These are phyloP conservation scores for Pythium folliculosum DNA, from an alignment of 352 stramenopile genomes.

Conservation along the genomic window DNA sequence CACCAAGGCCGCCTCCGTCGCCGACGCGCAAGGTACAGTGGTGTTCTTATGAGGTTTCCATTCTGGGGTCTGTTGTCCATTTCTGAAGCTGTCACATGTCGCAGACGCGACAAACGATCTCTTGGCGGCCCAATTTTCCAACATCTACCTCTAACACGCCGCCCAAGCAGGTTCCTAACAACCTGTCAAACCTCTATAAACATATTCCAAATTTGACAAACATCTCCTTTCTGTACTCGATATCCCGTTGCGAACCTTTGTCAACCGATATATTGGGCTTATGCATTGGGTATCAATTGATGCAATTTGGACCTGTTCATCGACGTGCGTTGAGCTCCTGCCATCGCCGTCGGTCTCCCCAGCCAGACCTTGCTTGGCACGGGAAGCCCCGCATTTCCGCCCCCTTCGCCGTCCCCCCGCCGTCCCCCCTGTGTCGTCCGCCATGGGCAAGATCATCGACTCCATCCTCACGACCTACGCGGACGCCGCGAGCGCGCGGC, in stretches of 20 bases:
- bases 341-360: too few relatives aligned
- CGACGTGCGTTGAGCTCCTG: not conserved
- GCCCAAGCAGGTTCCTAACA: slow-evolving; percentile 12
- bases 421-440: not conserved
- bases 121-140: slow-evolving; percentile 54
- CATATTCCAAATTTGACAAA: slow-evolving; percentile 17
- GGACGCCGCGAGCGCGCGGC: slow-evolving; percentile 37
- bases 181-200: slow-evolving; percentile 16
- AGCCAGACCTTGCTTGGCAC: too few relatives aligned
- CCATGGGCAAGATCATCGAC: slow-evolving; percentile 86
- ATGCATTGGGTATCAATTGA: too few relatives aligned
- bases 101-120: slow-evolving; percentile 52
- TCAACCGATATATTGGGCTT: not conserved
- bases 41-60: too few relatives aligned
- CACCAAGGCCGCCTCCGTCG: slow-evolving; percentile 56
- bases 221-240: not conserved
- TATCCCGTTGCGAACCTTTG: slow-evolving; percentile 1
- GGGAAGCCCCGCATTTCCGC: not conserved
- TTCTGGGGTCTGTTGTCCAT: too few relatives aligned
- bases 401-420: not conserved
- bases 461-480: slow-evolving; percentile 59
- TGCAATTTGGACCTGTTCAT: not conserved
- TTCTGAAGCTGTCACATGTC: slow-evolving; percentile 17
- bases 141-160: slow-evolving; percentile 45
- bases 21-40: slow-evolving; percentile 55